Evolutionary conservation across 805 yeast species (phyloP).

Genomic region (Ogataea corticis): DNA sequence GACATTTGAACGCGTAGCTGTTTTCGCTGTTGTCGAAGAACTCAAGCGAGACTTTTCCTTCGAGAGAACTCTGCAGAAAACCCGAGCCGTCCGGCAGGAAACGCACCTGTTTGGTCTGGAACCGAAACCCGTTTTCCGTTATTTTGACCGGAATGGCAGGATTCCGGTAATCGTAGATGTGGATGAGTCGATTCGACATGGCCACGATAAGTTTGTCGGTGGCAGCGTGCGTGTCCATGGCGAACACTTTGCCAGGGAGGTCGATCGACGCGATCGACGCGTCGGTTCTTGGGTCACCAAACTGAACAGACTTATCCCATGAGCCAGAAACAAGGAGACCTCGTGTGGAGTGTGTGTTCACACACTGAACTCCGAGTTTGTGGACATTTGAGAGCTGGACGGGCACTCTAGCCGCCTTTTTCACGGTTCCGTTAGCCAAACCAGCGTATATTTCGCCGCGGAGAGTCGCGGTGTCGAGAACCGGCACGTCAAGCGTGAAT

Average conservation of each 20-base stretch:
- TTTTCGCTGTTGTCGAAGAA: conserved; percentile 42
- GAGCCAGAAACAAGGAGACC: conserved; percentile 53
- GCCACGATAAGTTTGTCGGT: conserved; percentile 49
- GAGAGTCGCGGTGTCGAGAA: conserved; percentile 13
- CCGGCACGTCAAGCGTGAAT: conserved; percentile 13
- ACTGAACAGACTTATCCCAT: conserved; percentile 57
- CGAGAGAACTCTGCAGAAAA: conserved; percentile 69
- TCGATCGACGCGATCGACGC: conserved; percentile 18
- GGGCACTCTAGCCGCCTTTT: conserved; percentile 35
- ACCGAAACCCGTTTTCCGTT: conserved; percentile 36
- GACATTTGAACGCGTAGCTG: conserved; percentile 82
- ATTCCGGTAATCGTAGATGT: conserved; percentile 49
- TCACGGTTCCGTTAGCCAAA: conserved; percentile 54
- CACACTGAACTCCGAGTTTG: conserved; percentile 41
- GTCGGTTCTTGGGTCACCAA: conserved; percentile 44
- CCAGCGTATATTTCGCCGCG: conserved; percentile 33
- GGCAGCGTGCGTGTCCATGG: conserved; percentile 50
- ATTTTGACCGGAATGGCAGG: conserved; percentile 11
- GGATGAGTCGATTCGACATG: conserved; percentile 51
- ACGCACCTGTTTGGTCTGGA: conserved; percentile 59
- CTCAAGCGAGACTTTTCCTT: conserved; percentile 79
- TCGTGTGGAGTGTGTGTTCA: conserved; percentile 28
- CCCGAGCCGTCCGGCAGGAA: conserved; percentile 58
- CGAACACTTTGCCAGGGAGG: conserved; percentile 53
- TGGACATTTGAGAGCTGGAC: conserved; percentile 28